Base-by-base conservation (phyloP, 2,329 filamentous ascomycete species). In the Aspergillus sojae region DNA sequence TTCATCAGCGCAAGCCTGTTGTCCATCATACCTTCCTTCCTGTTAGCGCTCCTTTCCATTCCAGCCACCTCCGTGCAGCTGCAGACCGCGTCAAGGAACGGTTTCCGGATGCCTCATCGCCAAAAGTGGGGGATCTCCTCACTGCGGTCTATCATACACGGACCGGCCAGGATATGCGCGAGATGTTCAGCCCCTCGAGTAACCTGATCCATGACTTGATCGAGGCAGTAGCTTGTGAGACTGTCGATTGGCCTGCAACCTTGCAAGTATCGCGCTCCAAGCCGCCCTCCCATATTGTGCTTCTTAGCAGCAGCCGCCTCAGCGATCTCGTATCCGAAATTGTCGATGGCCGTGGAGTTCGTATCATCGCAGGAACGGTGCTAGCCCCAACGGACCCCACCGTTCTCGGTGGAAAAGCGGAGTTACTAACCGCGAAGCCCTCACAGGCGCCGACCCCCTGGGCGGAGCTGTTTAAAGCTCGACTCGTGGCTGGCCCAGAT, bases 11-110 rank as follows among this genome's bases (percentile, higher is more conserved):
- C 26, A 76, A 73, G 45, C 63, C 71, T 1, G 61, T 62, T n/a
- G 50, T 75, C 34, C 62, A 57, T 9, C 66, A 69, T 67, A 23
- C 64, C 1, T 81, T 79, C 57, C 69, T 81, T 6, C 79, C 79
- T 1, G 78, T 81, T 43, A 75, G 72, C 7, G 74, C 75, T 0
- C 77, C 80, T 0, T 81, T 79, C 55, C 79, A 81, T 61, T 77
- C 72, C 23, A 63, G 65, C 3, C 72, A 78, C 57, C 70, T 81
- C 6, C 36, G 55, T 52, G 61, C 63, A 2, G 73, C 73, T 5
- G 58, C 48, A 19, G 26, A 19, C 4, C 19, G 26, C 4, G 46
- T 60, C 5, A 53, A 54, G 23, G 39, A 14, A 41, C 39, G 39
- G 39, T 41, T 41, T 41, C 39, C 39, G 39, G 34, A 54, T 12